Conservation (phyloP, 2,329 filamentous ascomycete genomes). For the Falciphora oryzae region DNA sequence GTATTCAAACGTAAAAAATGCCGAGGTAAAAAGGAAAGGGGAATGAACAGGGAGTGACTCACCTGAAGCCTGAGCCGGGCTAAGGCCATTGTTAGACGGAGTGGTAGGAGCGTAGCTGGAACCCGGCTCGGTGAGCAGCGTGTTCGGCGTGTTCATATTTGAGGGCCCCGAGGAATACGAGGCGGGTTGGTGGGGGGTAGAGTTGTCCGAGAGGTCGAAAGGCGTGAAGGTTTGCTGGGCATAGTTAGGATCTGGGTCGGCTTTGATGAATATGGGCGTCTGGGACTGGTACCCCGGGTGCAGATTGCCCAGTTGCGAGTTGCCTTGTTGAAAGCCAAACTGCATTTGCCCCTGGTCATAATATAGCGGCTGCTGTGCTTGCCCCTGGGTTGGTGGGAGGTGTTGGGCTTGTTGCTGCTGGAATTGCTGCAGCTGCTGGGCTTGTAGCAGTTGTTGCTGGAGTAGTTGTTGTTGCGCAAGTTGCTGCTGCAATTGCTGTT, state of each 20-base stretch:
- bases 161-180: slow-evolving; percentile 34
- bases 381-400: too few relatives aligned
- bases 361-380: background rate
- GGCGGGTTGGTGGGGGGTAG: slow-evolving; percentile 32
- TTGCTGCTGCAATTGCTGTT: slow-evolving; percentile 2
- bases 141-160: slow-evolving; percentile 32
- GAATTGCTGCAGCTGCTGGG: background rate
- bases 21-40: background rate
- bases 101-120: slow-evolving; percentile 24
- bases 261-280: slow-evolving; percentile 13
- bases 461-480: slow-evolving; percentile 2
- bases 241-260: slow-evolving; percentile 9
- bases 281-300: background rate
- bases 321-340: slow-evolving; percentile 2
- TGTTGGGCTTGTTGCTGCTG: background rate
- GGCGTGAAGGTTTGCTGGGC: slow-evolving; percentile 17
- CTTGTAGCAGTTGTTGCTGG: slow-evolving; percentile 8
- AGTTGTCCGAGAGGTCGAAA: slow-evolving; percentile 32
- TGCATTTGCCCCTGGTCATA: background rate
- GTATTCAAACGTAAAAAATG: background rate
- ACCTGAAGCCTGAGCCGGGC: slow-evolving; percentile 19
- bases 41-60: background rate
- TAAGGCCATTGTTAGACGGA: slow-evolving; percentile 28
- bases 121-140: slow-evolving; percentile 30
- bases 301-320: background rate